Evolutionary conservation across 805 yeast species (phyloP).

Genomic region (Cyberlindnera saturnus): DNA sequence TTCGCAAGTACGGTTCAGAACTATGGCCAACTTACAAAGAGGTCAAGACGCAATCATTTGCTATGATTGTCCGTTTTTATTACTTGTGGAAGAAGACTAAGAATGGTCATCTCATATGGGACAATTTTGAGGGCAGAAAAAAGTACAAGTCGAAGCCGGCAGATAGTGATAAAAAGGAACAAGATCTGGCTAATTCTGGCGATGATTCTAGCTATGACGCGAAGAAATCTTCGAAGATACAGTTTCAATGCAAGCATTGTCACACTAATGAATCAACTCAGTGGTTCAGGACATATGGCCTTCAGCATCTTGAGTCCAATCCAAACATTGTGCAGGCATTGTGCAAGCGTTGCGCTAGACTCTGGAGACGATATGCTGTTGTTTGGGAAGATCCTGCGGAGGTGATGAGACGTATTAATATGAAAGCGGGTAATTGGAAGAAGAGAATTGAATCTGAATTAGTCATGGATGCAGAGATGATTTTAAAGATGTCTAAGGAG

Average conservation of each 20-base stretch:
- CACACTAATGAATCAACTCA: constrained; percentile 43
- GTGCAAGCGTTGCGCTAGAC: constrained; percentile 79
- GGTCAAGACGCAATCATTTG: constrained; percentile 66
- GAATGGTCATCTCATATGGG: constrained; percentile 76
- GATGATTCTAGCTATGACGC: constrained; percentile 71
- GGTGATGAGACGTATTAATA: constrained; percentile 42
- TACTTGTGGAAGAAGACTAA: constrained; percentile 89
- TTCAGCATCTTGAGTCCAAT: constrained; percentile 29
- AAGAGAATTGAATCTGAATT: constrained; percentile 63
- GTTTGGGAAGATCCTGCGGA: constrained; percentile 79
- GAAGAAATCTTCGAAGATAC: constrained; percentile 36
- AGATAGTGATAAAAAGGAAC: constrained; percentile 17
- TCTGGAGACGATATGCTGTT: constrained; percentile 89
- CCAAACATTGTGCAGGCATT: constrained; percentile 46
- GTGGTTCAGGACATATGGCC: constrained; percentile 74
- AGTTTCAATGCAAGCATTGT: constrained; percentile 71
- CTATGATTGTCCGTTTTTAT: constrained; percentile 81
- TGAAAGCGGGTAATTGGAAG: constrained; percentile 46
- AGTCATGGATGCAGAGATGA: constrained; percentile 52
- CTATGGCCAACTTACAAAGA: constrained; percentile 63
- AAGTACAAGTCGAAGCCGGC: constrained; percentile 40
- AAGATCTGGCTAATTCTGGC: constrained; percentile 30
- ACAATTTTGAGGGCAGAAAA: constrained; percentile 67
- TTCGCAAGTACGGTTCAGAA: constrained; percentile 69
- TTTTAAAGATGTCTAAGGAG: constrained; percentile 25